Conservation (phyloP, 768 basidiomycete species). For the Serendipita sp. region DNA sequence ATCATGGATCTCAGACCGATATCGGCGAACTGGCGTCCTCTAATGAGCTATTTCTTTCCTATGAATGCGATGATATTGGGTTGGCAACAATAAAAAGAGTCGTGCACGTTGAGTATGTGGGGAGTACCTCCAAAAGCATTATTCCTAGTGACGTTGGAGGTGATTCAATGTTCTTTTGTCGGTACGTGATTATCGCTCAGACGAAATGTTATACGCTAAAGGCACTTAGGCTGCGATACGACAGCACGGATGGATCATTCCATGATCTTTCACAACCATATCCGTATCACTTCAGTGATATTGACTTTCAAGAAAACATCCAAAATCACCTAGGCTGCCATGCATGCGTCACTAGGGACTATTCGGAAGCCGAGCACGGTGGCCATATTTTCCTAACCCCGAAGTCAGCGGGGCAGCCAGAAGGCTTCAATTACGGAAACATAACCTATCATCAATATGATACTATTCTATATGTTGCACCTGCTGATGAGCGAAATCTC, state of each 20-base stretch:
- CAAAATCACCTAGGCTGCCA: background rate
- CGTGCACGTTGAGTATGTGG: background rate
- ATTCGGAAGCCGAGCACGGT: background rate
- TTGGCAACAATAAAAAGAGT: background rate
- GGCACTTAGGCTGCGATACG: background rate
- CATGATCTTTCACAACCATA: background rate
- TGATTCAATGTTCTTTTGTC: background rate
- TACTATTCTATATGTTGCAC: background rate
- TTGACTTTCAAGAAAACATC: background rate
- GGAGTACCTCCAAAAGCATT: background rate
- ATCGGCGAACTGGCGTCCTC: background rate
- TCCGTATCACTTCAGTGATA: background rate
- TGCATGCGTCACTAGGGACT: background rate
- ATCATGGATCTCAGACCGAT: background rate
- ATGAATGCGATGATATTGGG: constrained; percentile 2
- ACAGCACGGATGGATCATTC: background rate
- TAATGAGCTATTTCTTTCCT: background rate
- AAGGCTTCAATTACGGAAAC: background rate
- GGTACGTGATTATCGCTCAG: background rate
- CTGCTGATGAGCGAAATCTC: background rate
- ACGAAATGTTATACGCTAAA: background rate
- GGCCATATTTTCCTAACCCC: background rate
- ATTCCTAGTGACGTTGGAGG: background rate
- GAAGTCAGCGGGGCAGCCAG: background rate
- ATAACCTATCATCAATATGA: background rate